Base-by-base conservation (phyloP, 768 basidiomycete genomes). In the Boletus insuetus region DNA sequence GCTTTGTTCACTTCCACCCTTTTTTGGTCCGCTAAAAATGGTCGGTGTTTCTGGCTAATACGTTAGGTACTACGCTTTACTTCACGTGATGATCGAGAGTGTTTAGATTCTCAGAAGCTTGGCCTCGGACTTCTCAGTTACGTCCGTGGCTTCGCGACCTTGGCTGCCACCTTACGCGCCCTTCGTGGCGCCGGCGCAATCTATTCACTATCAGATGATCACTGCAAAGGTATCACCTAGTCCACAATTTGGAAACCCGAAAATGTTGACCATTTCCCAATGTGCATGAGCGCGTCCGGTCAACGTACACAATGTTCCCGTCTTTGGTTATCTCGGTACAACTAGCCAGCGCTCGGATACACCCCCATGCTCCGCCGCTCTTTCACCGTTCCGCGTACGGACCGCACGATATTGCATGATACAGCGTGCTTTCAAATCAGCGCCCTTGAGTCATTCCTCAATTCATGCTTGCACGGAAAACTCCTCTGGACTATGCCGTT, bases 51-150 rank as follows among this genome's bases (percentile, higher is more conserved):
- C 44, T 49, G 50, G 46, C 22, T 39, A 54, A 53, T 59, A 69
- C 53, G 62, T 64, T 45, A 54, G 35, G 54, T 54, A 49, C 48
- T 39, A 26, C 26, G 44, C 55, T 51, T 58, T 39, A 43, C 55
- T 68, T 65, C 59, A 59, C 58, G 58, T 55, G 63, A 59, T 63
- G 46, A 62, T 65, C 66, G 59, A 64, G 59, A 60, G 52, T 43
- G 62, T 50, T 60, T 56, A 55, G 60, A 64, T 69, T 63, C 69
- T 58, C 68, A 64, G 63, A 69, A 65, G 66, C 37, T 42, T 65
- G 42, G 19, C 69, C 66, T 72, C 69, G 69, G 69, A 72, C 69
- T 72, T 69, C 40, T 62, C 53, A 49, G 39, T 61, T 70, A 69
- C 69, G 59, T 66, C 69, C 69, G 70, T 69, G 58, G 56, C 70